phyloP scores from a whole-genome alignment of 2,329 filamentous ascomycete genomes.

The Gnomoniopsis sp. region DNA sequence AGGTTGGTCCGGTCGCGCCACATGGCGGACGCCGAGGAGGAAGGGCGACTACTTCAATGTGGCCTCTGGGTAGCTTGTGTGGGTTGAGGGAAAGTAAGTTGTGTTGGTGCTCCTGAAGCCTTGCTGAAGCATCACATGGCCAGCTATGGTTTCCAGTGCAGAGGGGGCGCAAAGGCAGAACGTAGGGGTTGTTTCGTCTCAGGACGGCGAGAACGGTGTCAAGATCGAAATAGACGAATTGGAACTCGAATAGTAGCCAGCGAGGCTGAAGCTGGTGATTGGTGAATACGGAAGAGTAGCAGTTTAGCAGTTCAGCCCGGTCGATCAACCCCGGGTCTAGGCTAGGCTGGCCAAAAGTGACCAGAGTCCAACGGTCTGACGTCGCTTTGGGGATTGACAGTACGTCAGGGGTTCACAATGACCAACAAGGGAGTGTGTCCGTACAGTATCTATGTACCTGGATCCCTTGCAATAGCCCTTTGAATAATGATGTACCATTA shows the following conservation, averaged over 20 bases:
- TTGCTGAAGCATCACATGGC: constrained; percentile 16
- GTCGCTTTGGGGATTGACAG: neutral
- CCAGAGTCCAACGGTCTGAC: neutral
- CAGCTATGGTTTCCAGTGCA: constrained; percentile 10
- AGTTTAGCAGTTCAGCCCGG: neutral
- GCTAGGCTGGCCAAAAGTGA: neutral
- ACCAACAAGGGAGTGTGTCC: neutral
- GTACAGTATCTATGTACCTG: too few relatives aligned
- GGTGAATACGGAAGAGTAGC: neutral
- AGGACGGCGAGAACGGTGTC: neutral
- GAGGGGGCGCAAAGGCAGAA: constrained; percentile 1
- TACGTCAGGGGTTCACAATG: neutral
- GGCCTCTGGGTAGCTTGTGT: constrained; percentile 10
- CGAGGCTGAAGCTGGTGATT: constrained; percentile 13
- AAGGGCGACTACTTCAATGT: constrained; percentile 19
- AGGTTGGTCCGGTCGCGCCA: constrained; percentile 99
- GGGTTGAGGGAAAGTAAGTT: neutral
- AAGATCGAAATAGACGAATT: constrained; percentile 10
- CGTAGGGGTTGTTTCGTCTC: neutral
- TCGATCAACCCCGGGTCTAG: neutral
- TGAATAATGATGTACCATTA: too few relatives aligned
- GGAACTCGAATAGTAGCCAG: constrained; percentile 13
- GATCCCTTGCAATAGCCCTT: too few relatives aligned
- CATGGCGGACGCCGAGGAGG: constrained; percentile 64
- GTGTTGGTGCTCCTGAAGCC: neutral